A percentile compares a stretch with the other conserved stretches of the same genome.
These are phyloP conservation scores for Perilla frutescens DNA, from an alignment of 257 asterid genomes.

Conservation along the genomic window DNA sequence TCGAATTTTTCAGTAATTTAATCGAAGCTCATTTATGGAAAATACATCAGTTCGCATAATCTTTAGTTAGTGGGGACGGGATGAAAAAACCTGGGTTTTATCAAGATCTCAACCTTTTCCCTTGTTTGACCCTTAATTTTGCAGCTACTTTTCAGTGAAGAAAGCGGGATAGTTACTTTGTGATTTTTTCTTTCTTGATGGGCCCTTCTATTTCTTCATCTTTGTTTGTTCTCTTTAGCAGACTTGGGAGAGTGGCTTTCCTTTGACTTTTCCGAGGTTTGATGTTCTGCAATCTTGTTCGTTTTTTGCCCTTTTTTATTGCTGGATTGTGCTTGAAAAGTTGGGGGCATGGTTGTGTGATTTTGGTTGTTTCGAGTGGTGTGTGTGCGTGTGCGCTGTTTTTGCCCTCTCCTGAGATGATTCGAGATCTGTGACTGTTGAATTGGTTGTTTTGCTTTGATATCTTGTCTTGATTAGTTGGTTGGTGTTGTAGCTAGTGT, in stretches of 20 bases:
- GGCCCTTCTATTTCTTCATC: conserved; percentile 21
- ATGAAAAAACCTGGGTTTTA: conserved; percentile 33
- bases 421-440: conserved; percentile 34
- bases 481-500: not conserved
- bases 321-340: conserved; percentile 27
- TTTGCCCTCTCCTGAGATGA: conserved; percentile 22
- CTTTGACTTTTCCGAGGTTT: conserved; percentile 40
- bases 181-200: conserved; percentile 23
- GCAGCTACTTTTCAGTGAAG: conserved; percentile 1
- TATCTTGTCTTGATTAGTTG: not conserved
- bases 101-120: conserved; percentile 54
- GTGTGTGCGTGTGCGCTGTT: not conserved
- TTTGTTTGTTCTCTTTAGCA: conserved; percentile 26
- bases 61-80: conserved; percentile 14
- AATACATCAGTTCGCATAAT: conserved; percentile 40
- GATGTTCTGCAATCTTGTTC: conserved; percentile 31
- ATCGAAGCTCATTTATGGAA: conserved; percentile 7
- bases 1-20: conserved; percentile 29
- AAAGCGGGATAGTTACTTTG: conserved; percentile 17
- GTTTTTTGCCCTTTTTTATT: not conserved
- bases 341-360: not conserved
- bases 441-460: not conserved
- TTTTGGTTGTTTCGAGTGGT: conserved; percentile 26
- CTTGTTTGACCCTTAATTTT: conserved; percentile 38
- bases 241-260: conserved; percentile 25